A percentile compares a stretch with the other conserved stretches of the same genome.
Evolutionary conservation across 495 filamentous ascomycete species (phyloP).

Genomic region (Hypoxylon trugodes): DNA sequence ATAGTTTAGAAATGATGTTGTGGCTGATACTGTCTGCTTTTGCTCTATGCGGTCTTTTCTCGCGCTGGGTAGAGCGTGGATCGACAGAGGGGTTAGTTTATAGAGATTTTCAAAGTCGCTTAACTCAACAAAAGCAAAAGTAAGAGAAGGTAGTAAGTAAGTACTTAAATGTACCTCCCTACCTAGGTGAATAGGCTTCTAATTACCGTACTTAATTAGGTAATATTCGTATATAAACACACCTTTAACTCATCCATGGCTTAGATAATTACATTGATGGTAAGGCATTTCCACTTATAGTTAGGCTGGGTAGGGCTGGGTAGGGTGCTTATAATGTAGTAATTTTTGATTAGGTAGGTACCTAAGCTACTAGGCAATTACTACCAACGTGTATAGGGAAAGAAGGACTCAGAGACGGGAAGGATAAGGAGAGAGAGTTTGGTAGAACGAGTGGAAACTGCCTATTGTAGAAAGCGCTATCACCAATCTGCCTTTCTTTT

Average conservation of each 20-base stretch:
- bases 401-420: no score
- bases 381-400: no score
- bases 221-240: no score
- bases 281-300: not conserved
- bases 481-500: conserved; percentile 2
- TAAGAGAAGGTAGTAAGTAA: no score
- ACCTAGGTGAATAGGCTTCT: not conserved
- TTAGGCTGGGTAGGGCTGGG: not conserved
- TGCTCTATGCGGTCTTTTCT: conserved; percentile 28
- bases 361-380: no score
- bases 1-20: not conserved
- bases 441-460: conserved; percentile 18
- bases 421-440: conserved; percentile 10
- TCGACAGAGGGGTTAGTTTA: conserved; percentile 24
- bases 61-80: conserved; percentile 12
- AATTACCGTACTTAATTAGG: not conserved
- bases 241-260: no score
- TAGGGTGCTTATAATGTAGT: not conserved
- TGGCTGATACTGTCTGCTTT: conserved; percentile 11
- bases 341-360: conserved; percentile 1
- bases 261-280: no score
- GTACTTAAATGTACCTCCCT: not conserved
- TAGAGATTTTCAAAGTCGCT: not conserved
- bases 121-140: not conserved
- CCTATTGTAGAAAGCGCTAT: conserved; percentile 26